Evolutionary conservation across 108 stramenopile species (phyloP).

Genomic region (Aurantiochytrium sp.): DNA sequence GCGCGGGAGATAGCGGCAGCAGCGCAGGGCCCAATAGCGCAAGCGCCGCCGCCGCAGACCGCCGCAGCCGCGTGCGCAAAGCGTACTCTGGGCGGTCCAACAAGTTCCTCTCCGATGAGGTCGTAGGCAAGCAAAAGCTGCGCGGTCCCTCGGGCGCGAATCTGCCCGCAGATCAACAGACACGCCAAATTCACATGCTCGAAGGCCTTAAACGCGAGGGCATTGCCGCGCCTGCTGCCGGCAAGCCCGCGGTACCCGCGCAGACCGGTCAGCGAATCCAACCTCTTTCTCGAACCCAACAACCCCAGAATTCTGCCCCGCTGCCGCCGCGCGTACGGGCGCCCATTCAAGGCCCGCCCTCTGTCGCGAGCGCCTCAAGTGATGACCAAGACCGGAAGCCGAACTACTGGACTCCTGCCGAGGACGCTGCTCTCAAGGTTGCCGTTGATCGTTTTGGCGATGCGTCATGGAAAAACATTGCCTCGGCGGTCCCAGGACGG

Average conservation of each 20-base stretch:
- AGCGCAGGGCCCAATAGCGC: neutral
- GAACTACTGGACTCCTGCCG: neutral
- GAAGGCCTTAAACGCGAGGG: neutral
- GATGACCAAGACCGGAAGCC: neutral
- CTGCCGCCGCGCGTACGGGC: too few species aligned
- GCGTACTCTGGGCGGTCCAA: neutral
- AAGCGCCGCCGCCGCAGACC: neutral
- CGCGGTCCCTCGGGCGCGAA: neutral
- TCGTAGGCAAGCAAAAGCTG: neutral
- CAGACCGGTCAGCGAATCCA: neutral
- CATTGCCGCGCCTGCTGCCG: neutral
- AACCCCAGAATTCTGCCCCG: too few species aligned
- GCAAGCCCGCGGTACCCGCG: neutral
- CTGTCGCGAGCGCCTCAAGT: neutral
- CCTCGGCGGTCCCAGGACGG: neutral
- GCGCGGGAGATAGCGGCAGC: neutral
- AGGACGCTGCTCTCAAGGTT: neutral
- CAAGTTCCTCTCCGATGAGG: neutral
- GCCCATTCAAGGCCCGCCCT: too few species aligned
- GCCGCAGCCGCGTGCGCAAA: constrained; percentile 4
- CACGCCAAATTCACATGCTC: neutral
- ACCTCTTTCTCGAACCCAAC: neutral
- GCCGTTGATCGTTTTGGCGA: neutral
- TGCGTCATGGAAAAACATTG: neutral
- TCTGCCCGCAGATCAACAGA: neutral